Evolutionary conservation across 768 basidiomycete species (phyloP).

Genomic region (Hysterangium stoloniferum): DNA sequence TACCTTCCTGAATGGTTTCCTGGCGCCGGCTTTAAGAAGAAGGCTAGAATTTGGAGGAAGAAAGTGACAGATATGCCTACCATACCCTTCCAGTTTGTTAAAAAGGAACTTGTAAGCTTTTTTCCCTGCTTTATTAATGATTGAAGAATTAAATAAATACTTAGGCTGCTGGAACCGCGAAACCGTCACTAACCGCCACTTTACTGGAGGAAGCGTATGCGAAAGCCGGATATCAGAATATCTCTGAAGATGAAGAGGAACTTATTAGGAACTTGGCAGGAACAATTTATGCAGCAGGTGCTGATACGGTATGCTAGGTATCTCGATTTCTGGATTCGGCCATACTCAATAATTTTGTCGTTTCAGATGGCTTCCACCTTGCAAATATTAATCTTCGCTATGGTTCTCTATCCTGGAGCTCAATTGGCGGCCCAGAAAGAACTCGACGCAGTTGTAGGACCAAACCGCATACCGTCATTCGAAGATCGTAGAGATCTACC

Average conservation of each 20-base stretch:
- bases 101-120: not conserved
- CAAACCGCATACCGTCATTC: conserved; percentile 17
- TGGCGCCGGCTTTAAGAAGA: conserved; percentile 56
- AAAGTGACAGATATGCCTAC: conserved; percentile 17
- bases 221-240: not conserved
- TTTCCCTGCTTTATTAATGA: not conserved
- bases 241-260: not conserved
- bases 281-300: conserved; percentile 3
- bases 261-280: not conserved
- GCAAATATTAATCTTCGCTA: conserved; percentile 14
- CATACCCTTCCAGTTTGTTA: conserved; percentile 16
- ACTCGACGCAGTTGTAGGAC: conserved; percentile 16
- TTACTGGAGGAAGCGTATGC: not conserved
- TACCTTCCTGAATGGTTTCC: conserved; percentile 60
- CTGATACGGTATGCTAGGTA: not conserved
- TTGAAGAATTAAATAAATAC: conserved; percentile 41
- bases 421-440: conserved; percentile 16
- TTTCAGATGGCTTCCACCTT: conserved; percentile 6
- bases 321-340: not conserved
- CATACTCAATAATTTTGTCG: not conserved
- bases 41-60: conserved; percentile 31
- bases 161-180: not conserved
- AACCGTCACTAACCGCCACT: not conserved
- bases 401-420: conserved; percentile 20
- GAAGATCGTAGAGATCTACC: conserved; percentile 20